A percentile compares a stretch with the other conserved stretches of the same genome.
Evolutionary conservation across 139 green algal species (phyloP).

Genomic region (Chlamydomonas urium): DNA sequence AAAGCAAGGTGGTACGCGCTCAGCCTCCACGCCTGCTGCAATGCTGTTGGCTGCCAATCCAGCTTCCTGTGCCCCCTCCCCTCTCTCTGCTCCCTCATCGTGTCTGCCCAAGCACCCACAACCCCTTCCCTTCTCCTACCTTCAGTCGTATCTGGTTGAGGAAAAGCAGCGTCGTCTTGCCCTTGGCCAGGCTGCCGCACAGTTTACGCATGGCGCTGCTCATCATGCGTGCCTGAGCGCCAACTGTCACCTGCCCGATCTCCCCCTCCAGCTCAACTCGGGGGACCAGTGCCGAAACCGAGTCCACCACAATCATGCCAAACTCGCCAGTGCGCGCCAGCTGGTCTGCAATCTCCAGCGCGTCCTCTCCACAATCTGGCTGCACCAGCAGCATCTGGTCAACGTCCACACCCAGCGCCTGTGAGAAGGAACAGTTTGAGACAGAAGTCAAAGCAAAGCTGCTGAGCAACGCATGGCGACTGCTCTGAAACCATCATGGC

Average conservation of each 20-base stretch:
- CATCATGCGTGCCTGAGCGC: conserved; percentile 89
- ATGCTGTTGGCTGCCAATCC: too few species aligned
- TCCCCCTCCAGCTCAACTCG: conserved; percentile 91
- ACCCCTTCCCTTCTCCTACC: too few species aligned
- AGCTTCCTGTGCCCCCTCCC: too few species aligned
- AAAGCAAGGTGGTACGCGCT: too few species aligned
- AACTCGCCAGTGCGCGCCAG: conserved; percentile 48
- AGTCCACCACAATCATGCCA: conserved; percentile 91
- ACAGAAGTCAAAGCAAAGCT: too few species aligned
- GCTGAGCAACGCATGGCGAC: too few species aligned
- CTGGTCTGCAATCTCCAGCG: conserved; percentile 74
- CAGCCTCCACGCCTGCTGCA: too few species aligned
- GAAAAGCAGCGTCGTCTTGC: conserved; percentile 82
- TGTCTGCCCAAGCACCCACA: too few species aligned
- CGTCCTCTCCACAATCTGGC: conserved; percentile 57
- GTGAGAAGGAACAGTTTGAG: background rate
- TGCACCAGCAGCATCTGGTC: conserved; percentile 58
- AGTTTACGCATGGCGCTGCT: conserved; percentile 89
- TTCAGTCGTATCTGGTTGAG: conserved; percentile 94
- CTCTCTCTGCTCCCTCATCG: too few species aligned
- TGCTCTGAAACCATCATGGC: too few species aligned
- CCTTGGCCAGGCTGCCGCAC: conserved; percentile 66
- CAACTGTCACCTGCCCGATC: conserved; percentile 49
- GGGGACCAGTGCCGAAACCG: conserved; percentile 86
- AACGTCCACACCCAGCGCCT: conserved; percentile 11